These are phyloP conservation scores for Aspergillus sp. DNA, from an alignment of 2,329 filamentous ascomycete genomes.

Conservation along the genomic window DNA sequence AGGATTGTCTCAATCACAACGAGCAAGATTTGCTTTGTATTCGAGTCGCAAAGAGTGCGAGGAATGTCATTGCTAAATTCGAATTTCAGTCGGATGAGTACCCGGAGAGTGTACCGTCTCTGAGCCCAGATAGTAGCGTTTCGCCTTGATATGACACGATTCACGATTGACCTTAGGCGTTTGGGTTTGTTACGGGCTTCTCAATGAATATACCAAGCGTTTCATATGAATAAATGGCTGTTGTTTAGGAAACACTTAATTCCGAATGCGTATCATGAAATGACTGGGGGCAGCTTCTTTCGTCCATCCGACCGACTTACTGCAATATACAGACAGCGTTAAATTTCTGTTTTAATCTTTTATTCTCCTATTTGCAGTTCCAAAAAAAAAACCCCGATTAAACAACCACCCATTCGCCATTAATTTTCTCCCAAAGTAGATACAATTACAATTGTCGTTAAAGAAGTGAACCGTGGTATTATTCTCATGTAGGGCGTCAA, in stretches of 20 bases:
- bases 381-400: not conserved
- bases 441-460: conserved; percentile 4
- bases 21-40: conserved; percentile 36
- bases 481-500: conserved; percentile 1
- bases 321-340: not conserved
- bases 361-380: not conserved
- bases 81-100: conserved; percentile 37
- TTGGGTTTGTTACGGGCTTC: not conserved
- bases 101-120: conserved; percentile 19
- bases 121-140: not conserved
- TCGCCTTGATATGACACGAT: not conserved
- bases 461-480: conserved; percentile 9
- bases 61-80: conserved; percentile 34
- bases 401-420: not conserved
- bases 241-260: not conserved
- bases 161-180: not conserved
- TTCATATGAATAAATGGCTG: not conserved
- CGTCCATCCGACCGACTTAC: not conserved
- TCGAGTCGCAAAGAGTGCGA: conserved; percentile 34
- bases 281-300: not conserved
- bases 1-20: conserved; percentile 6
- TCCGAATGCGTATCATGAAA: not conserved
- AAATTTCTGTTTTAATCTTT: not conserved
- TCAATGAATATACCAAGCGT: not conserved
- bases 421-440: not conserved